phyloP scores from a whole-genome alignment of 2,329 filamentous ascomycete species.

The Neonectria ditissima region DNA sequence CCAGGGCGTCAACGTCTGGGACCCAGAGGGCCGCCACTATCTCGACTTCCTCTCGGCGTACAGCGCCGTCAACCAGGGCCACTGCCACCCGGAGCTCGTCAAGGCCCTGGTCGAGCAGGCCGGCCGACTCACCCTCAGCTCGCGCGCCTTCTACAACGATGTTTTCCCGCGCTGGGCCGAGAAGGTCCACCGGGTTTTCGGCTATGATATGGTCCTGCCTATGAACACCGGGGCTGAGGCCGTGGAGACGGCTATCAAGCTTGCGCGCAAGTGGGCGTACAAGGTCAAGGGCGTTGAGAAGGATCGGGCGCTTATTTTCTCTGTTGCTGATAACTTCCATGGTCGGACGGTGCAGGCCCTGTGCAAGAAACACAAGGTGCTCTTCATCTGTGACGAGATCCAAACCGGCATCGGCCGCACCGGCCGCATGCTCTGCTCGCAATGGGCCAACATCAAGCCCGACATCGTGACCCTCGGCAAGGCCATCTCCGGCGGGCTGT shows the following conservation, averaged over 20 bases:
- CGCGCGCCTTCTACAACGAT: constrained; percentile 97
- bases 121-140: constrained; percentile 88
- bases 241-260: constrained; percentile 35
- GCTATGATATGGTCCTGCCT: constrained; percentile 96
- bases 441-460: constrained; percentile 96
- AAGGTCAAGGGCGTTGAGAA: constrained; percentile 33
- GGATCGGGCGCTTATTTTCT: constrained; percentile 53
- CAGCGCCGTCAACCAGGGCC: constrained; percentile 97
- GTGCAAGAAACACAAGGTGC: constrained; percentile 94
- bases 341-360: constrained; percentile 90
- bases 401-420: constrained; percentile 98
- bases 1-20: constrained; percentile 90
- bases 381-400: constrained; percentile 98
- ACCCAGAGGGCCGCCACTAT: constrained; percentile 96
- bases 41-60: constrained; percentile 98
- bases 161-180: constrained; percentile 96
- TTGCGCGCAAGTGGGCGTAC: constrained; percentile 38
- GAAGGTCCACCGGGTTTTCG: constrained; percentile 88
- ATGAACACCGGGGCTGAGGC: constrained; percentile 98
- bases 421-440: constrained; percentile 90
- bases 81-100: constrained; percentile 96
- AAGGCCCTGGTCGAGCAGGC: constrained; percentile 92
- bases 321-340: constrained; percentile 96
- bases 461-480: constrained; percentile 96
- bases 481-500: constrained; percentile 98